Conservation (phyloP, 2,329 filamentous ascomycete species). For the Penicillium sp. region DNA sequence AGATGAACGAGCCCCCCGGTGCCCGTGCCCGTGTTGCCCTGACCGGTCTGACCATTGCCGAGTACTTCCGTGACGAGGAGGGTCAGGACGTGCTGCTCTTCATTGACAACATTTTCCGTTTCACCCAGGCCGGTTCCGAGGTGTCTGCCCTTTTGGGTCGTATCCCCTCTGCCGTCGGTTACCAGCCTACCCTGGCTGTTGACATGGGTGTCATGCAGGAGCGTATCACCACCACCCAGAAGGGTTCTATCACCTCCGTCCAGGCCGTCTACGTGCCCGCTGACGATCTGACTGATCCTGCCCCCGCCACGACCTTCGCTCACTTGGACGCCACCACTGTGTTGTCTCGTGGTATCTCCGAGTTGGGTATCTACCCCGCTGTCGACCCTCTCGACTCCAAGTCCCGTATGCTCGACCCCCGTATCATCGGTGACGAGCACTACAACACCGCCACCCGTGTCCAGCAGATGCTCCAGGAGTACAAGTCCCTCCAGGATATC, state of each 20-base stretch:
- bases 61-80: slow-evolving; percentile 78
- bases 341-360: slow-evolving; percentile 99
- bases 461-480: slow-evolving; percentile 99
- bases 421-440: slow-evolving; percentile 97
- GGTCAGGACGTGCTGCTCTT: slow-evolving; percentile 98
- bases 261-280: slow-evolving; percentile 99
- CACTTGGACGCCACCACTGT: slow-evolving; percentile 99
- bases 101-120: slow-evolving; percentile 99
- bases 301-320: slow-evolving; percentile 98
- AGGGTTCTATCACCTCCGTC: slow-evolving; percentile 99
- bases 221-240: slow-evolving; percentile 98
- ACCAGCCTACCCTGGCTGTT: slow-evolving; percentile 97
- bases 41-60: slow-evolving; percentile 69
- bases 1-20: slow-evolving; percentile 99
- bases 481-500: slow-evolving; percentile 99
- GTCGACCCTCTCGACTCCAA: slow-evolving; percentile 99
- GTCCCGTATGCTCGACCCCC: slow-evolving; percentile 98
- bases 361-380: slow-evolving; percentile 99
- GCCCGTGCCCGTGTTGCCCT: slow-evolving; percentile 99
- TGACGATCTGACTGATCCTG: slow-evolving; percentile 99
- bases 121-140: slow-evolving; percentile 99
- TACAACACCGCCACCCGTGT: slow-evolving; percentile 92
- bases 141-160: slow-evolving; percentile 98
- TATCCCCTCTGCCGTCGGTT: slow-evolving; percentile 99
- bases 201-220: slow-evolving; percentile 99